phyloP scores from a whole-genome alignment of 805 yeast genomes.

The Candida peoriensis region DNA sequence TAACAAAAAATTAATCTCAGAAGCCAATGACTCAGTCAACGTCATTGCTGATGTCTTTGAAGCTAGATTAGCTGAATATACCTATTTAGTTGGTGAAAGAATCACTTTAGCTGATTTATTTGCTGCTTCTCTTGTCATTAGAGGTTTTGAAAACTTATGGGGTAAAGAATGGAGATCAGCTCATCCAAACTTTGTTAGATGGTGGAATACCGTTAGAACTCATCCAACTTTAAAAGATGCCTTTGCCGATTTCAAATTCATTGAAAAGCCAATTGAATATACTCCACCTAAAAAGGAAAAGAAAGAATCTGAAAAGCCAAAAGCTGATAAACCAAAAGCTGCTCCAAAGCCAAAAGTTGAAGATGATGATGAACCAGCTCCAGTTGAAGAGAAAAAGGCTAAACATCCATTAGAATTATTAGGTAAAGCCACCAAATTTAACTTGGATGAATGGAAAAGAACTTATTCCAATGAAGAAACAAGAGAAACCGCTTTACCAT shows the following conservation, averaged over 20 bases:
- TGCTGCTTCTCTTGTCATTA: constrained; percentile 41
- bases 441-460: constrained; percentile 94
- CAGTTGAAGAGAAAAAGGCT: constrained; percentile 65
- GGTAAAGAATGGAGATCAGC: constrained; percentile 60
- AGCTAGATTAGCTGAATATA: constrained; percentile 50
- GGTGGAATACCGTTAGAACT: constrained; percentile 55
- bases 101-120: constrained; percentile 62
- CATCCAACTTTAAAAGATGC: constrained; percentile 44
- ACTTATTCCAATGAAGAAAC: constrained; percentile 96
- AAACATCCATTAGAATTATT: constrained; percentile 88
- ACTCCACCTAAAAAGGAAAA: constrained; percentile 71
- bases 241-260: constrained; percentile 49
- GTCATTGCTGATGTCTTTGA: constrained; percentile 43
- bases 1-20: constrained; percentile 67
- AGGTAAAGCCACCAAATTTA: constrained; percentile 62
- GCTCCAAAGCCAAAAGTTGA: constrained; percentile 33
- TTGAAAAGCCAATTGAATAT: constrained; percentile 61
- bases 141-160: constrained; percentile 55
- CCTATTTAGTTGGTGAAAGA: constrained; percentile 69
- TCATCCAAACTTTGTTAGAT: constrained; percentile 62
- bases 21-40: constrained; percentile 34
- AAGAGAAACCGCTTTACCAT: constrained; percentile 88
- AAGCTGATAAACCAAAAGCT: constrained; percentile 24
- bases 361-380: constrained; percentile 33
- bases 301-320: constrained; percentile 36